Base-by-base conservation (phyloP, 2,329 filamentous ascomycete species). In the Stagonosporopsis vannaccii region DNA sequence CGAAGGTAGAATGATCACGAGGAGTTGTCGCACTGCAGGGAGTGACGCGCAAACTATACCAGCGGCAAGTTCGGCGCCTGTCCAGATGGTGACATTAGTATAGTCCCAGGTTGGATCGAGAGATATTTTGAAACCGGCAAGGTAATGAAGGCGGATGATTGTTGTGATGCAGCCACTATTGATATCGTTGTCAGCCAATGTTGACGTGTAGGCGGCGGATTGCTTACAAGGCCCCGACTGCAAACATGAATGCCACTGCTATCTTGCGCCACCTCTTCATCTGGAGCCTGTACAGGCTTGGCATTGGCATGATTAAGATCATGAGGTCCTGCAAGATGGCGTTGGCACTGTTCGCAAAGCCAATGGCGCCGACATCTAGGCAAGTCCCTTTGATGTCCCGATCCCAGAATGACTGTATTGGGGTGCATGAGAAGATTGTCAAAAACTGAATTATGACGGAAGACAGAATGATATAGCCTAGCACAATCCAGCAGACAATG, bases 51-150 rank as follows among this genome's bases (percentile, higher is more conserved):
- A 71, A 3, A 63, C 48, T 8, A 68, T 66, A 0, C 62, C 61
- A 26, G 66, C 56, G 3, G 57, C 62, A 11, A 71, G 65, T 37
- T 72, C 69, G 2, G 69, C 47, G 11, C 60, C 67, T 4, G 69
- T 71, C 67, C 68, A 72, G 4, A 69, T 59, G 1, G 59, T 61
- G 7, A 66, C 55, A 5, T 62, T 51, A 0, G 63, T 60, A 32
- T 71, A 70, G 40, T 69, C 63, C 67, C 65, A 71, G 2, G 69
- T 71, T 19, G 67, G 63, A 19, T 72, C 68, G 19, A 67, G 54
- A 2, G 62, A 67, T 12, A 67, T 64, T 12, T 63, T 62, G 50
- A 70, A 69, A 9, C 32, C 39, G 3, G 63, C 54, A 33, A 73
- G 51, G 11, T 64, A 57, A 12, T 57, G 64, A 0, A 73, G 50